Evolutionary conservation across 441 rosid species (phyloP).

Genomic region (Pelargonium australe): DNA sequence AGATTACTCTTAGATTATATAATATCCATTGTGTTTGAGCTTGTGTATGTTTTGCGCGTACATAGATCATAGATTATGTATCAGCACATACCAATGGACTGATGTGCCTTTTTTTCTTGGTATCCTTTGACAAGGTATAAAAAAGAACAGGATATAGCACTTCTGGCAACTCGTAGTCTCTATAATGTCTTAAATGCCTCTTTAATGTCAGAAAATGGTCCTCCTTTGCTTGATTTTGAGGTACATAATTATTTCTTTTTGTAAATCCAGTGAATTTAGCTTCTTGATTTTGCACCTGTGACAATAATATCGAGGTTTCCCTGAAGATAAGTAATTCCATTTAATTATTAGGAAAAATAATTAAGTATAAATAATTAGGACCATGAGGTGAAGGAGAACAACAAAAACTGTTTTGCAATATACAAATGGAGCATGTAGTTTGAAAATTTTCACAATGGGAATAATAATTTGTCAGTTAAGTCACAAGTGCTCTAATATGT

Average conservation of each 20-base stretch:
- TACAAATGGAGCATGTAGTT: background rate
- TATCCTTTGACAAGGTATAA: constrained; percentile 50
- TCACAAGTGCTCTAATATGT: background rate
- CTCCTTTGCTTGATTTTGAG: constrained; percentile 99
- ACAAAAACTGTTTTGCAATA: background rate
- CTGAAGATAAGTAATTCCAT: background rate
- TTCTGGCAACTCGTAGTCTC: constrained; percentile 83
- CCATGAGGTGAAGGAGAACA: constrained; percentile 1
- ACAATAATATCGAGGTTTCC: constrained; percentile 2
- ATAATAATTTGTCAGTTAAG: background rate
- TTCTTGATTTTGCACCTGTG: constrained; percentile 7
- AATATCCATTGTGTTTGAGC: constrained; percentile 5
- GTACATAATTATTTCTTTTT: constrained; percentile 25
- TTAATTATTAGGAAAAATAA: background rate
- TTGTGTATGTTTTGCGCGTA: background rate
- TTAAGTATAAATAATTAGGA: background rate
- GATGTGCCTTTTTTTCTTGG: constrained; percentile 10
- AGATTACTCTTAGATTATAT: constrained; percentile 28
- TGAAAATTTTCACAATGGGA: background rate
- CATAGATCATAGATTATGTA: background rate
- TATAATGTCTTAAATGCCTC: constrained; percentile 71
- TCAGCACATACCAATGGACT: background rate
- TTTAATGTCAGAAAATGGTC: constrained; percentile 82
- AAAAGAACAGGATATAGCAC: constrained; percentile 74
- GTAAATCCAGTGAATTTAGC: background rate